phyloP scores from a whole-genome alignment of 140 eudicot genomes.

The Cichorium intybus region DNA sequence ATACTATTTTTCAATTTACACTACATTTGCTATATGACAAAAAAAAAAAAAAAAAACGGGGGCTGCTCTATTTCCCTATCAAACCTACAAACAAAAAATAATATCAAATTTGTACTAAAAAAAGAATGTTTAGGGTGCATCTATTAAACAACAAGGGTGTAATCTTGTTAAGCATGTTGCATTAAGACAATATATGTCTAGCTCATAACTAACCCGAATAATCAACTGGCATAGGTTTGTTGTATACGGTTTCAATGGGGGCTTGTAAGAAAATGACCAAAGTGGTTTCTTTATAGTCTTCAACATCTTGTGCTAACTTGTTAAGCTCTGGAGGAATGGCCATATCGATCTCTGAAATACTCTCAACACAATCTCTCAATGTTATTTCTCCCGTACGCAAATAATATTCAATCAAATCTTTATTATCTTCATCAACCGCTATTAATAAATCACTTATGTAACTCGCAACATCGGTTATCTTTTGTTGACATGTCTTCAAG shows the following conservation, averaged over 20 bases:
- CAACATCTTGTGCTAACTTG: conserved; percentile 27
- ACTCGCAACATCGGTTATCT: conserved; percentile 20
- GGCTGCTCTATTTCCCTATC: conserved; percentile 20
- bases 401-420: conserved; percentile 36
- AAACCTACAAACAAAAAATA: conserved; percentile 20
- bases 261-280: conserved; percentile 41
- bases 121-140: conserved; percentile 1
- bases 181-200: neutral
- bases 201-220: conserved; percentile 20
- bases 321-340: conserved; percentile 31
- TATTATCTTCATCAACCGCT: conserved; percentile 35
- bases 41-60: neutral
- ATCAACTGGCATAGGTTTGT: conserved; percentile 39
- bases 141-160: conserved; percentile 1
- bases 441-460: conserved; percentile 24
- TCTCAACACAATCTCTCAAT: conserved; percentile 35
- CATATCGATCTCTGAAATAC: conserved; percentile 30
- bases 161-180: conserved; percentile 13
- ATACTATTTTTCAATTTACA: neutral
- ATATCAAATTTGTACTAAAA: neutral
- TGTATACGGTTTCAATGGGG: conserved; percentile 37
- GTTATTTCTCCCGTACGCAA: conserved; percentile 41
- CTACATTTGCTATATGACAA: conserved; percentile 10
- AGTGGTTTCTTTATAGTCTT: conserved; percentile 37
- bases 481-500: conserved; percentile 29